Evolutionary conservation across 2,329 filamentous ascomycete genomes (phyloP), one percentile per base, ranked within the genome.

Genomic region (Ustilaginoidea virens): DNA sequence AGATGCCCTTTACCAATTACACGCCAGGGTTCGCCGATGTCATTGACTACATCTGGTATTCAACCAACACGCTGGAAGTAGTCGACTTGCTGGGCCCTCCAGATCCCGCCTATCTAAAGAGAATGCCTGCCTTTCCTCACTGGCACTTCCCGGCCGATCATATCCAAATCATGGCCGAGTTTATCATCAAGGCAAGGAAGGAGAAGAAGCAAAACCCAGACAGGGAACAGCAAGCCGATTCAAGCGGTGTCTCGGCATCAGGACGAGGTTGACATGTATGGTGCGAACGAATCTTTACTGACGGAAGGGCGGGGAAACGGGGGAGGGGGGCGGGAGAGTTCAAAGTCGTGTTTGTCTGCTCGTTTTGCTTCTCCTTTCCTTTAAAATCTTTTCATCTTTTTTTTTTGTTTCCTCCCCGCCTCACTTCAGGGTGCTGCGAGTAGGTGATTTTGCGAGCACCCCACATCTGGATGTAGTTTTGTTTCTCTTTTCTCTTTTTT

Each of bases 31-130:
- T 94, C 56, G 71, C 73, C 29, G 86, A 85, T 36, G 81, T 92
- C 33, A 80, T 98, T 40, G 90, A 98, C 51, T 94, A 96, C 54
- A 83, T 98, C 45, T 96, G 86, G 85, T 98, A 92, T 56, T 86
- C 85, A 32, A 87, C 83, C 33, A 93, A 90, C 52, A 74, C 79
- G 14, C 63, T 94, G 25, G 80, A 90, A 47, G 80, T 92, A 15
- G 76, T 82, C 12, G 79, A 79, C 30, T 56, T 94, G 30, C 73
- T 94, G 4, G 86, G 86, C 17, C 80, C 87, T 24, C 81, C 92
- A 3, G 86, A 94, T 49, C 70, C 75, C 38, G 71, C 81, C 17
- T 90, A 92, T 49, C 71, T 93, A 33, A 78, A 81, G 51, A 71
- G 77, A 29, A 82, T 94, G 16, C 85, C 86, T 4, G 85, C 85